phyloP scores from a whole-genome alignment of 148 eudicot genomes.

The Heliosperma pusillum region DNA sequence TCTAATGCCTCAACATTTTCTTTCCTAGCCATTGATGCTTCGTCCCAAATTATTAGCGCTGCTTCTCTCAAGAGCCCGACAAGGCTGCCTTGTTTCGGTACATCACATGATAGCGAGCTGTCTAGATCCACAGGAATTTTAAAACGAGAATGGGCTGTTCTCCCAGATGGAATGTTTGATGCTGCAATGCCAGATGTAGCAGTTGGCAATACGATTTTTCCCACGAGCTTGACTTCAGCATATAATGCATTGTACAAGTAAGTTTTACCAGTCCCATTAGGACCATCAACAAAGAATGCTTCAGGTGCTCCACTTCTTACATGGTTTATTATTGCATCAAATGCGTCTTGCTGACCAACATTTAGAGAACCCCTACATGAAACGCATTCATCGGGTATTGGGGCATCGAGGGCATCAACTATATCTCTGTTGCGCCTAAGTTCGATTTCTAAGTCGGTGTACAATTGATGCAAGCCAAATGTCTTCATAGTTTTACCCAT shows the following conservation, averaged over 20 bases:
- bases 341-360: not conserved
- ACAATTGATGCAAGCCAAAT: not conserved
- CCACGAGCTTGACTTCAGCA: not conserved
- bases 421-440: not conserved
- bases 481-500: not conserved
- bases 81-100: not conserved
- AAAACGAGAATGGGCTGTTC: not conserved
- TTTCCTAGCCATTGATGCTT: not conserved
- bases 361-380: not conserved
- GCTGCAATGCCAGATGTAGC: not conserved
- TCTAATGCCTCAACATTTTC: not conserved
- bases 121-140: not conserved
- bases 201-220: not conserved
- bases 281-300: not conserved
- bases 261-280: not conserved
- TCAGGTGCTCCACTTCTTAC: not conserved
- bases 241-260: conserved; percentile 4
- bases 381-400: not conserved
- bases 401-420: not conserved
- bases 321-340: not conserved
- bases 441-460: too few relatives aligned
- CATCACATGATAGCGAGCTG: not conserved
- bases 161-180: not conserved
- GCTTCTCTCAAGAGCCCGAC: not conserved
- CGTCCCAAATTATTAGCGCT: not conserved